phyloP scores from a whole-genome alignment of 257 asterid genomes.

The Echium plantagineum region DNA sequence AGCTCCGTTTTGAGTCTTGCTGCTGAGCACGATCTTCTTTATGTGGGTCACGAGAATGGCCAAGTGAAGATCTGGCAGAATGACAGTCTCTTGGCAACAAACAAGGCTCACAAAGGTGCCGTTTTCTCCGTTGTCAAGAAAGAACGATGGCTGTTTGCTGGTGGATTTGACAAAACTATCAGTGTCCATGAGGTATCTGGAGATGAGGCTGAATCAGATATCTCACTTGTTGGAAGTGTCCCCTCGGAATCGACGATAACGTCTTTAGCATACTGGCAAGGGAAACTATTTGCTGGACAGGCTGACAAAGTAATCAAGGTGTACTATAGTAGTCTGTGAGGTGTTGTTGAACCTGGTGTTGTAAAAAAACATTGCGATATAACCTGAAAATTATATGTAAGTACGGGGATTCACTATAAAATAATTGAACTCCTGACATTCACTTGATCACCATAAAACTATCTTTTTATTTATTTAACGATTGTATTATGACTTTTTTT shows the following conservation, averaged over 20 bases:
- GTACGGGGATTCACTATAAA: no score
- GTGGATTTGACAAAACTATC: slow-evolving; percentile 77
- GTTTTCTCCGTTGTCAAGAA: slow-evolving; percentile 47
- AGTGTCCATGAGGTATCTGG: slow-evolving; percentile 53
- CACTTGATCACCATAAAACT: no score
- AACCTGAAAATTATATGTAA: no score
- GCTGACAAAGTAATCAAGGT: slow-evolving; percentile 53
- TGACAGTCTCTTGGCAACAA: slow-evolving; percentile 41
- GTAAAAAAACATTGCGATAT: no score
- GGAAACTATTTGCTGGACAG: slow-evolving; percentile 66
- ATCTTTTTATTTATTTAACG: no score
- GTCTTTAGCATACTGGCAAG: slow-evolving; percentile 45
- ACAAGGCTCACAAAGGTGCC: slow-evolving; percentile 47
- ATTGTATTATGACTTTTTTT: no score
- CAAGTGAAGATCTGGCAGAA: slow-evolving; percentile 55
- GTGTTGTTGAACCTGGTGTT: neutral
- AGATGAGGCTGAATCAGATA: slow-evolving; percentile 30
- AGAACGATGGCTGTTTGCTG: slow-evolving; percentile 62
- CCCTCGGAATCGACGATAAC: slow-evolving; percentile 50
- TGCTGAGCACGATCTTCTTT: slow-evolving; percentile 37
- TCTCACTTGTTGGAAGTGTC: slow-evolving; percentile 38
- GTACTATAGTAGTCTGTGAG: neutral
- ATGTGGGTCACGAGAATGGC: slow-evolving; percentile 70
- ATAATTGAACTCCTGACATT: no score
- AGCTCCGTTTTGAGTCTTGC: slow-evolving; percentile 53